These are phyloP conservation scores for Eucalyptus guilfoylei DNA, from an alignment of 345 rosid species.

Conservation along the genomic window DNA sequence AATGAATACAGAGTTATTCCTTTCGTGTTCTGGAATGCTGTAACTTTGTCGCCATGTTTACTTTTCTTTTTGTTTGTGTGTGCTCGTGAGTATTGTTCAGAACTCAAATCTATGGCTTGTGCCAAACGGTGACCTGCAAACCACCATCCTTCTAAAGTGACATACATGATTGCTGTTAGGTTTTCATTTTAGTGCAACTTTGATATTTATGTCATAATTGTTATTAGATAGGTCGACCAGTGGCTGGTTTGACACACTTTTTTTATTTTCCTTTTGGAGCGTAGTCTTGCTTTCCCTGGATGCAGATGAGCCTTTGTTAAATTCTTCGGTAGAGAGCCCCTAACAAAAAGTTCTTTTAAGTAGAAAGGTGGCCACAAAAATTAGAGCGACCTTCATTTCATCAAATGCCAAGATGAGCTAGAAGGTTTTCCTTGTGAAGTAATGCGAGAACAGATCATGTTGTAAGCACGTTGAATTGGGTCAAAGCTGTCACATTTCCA, in stretches of 20 bases:
- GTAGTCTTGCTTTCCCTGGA: background rate
- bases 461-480: background rate
- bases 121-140: background rate
- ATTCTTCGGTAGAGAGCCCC: background rate
- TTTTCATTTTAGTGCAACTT: background rate
- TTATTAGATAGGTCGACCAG: background rate
- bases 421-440: background rate
- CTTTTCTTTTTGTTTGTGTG: background rate
- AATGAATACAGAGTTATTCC: background rate
- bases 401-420: background rate
- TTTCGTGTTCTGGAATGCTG: background rate
- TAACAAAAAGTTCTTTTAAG: background rate
- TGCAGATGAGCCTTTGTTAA: background rate
- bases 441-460: background rate
- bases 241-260: background rate
- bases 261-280: background rate
- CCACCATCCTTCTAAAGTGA: background rate
- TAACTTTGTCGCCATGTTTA: background rate
- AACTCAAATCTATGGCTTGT: background rate
- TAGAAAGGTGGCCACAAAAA: background rate
- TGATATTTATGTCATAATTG: background rate
- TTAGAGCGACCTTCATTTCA: background rate
- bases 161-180: background rate
- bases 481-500: background rate
- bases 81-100: background rate